Base-by-base conservation (phyloP, 495 filamentous ascomycete genomes). In the Clohesyomyces aquaticus region DNA sequence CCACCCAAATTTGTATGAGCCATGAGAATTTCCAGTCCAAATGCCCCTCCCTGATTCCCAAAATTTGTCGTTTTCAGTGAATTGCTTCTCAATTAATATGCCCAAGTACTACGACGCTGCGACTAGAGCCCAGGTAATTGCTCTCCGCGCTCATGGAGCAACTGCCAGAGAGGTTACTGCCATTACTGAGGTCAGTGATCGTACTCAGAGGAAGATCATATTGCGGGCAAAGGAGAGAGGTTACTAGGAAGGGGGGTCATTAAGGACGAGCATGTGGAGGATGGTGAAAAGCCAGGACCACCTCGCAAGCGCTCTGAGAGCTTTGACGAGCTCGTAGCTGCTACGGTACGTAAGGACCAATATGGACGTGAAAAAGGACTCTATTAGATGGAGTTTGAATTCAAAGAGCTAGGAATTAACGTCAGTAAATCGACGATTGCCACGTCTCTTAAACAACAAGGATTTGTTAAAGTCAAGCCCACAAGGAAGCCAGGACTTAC, bases 401-500 rank as follows among this genome's bases (percentile, higher is more conserved):
- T 52, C 25, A 52, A 10, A 25, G 48, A 56, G 27, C 1, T 38
- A 56, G n/a, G 21, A 9, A 55, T 45, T 22, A 45, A 42, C 35
- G 27, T 56, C 16, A 21, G 3, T 6, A 21, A 6, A 11, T 14
- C 8, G 6, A 55, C 25, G 19, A n/a, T 55, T 2, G 29, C 18
- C 29, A 12, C 18, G 11, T 23, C 35, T 2, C 53, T 56, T 3
- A 21, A 45, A 19, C 18, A 56, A 18, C 18, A 42, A 23, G 29
- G 35, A 1, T 56, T 56, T 22, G 22, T 23, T 12, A 42, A 45
- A 2, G 27, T 42, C 3, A 56, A 56, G n/a, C 53, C 22, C 3
- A 56, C 35, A 56, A 42, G 22, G 11, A 56, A 56, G 22, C 29
- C 53, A 38, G 35, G 29, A 3, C 29, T 56, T 21, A 56, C 19